Base-by-base conservation (phyloP, 805 yeast genomes). In the Cyberlindnera petersonii region DNA sequence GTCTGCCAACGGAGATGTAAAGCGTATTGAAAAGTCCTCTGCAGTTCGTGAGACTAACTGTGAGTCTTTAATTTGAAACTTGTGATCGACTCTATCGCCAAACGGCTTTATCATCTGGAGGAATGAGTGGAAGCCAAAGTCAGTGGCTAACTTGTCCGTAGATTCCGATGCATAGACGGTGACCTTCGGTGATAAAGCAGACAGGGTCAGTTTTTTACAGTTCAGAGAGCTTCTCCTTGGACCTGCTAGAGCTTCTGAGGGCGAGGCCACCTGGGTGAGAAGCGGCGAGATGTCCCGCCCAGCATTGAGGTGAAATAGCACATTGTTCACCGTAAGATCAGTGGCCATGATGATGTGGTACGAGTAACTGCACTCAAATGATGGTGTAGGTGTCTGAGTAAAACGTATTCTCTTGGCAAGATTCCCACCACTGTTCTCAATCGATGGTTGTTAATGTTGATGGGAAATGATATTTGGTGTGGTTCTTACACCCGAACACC, bases 11-110 rank as follows among this genome's bases (percentile, higher is more conserved):
- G 73, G 69, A 17, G 62, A 56, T 2, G 64, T 54, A 44, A 82
- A 82, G 33, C 84, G 64, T 23, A 82, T 62, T 16, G 79, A 76
- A 48, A 77, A 77, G 48, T 74, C 73, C 8, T 74, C 75, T 40
- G 72, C 68, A 5, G 61, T 64, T 38, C 67, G 63, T 15, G 79
- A 71, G 27, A 71, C 63, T 31, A 74, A 61, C 52, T 73, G 80
- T 20, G 71, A 66, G 50, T 73, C 79, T 21, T 73, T 69, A 38
- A 75, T 68, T 36, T 68, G 71, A 48, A 72, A 71, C 20, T 66
- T 53, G 40, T 74, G 74, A 33, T 64, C 61, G 23, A 75, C 70
- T 42, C 60, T 64, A 48, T 74, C 77, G 6, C 84, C 85, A 54
- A 75, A 76, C 0, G 80, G 79, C 44, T 63, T 59, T 15, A 79